These are phyloP conservation scores for Medicago ruthenica DNA, from an alignment of 306 rosid genomes.

Conservation along the genomic window DNA sequence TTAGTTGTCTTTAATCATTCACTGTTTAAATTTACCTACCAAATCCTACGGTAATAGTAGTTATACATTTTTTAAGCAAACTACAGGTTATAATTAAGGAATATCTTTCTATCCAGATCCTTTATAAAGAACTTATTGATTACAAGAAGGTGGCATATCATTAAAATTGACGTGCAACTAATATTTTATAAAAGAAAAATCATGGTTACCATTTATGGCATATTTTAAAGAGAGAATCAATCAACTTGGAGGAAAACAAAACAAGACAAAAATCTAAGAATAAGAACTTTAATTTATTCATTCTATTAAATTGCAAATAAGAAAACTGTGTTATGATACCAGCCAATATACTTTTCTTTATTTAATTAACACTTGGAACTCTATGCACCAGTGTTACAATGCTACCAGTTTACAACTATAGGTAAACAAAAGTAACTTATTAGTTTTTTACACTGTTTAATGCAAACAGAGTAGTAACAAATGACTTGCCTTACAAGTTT, in stretches of 20 bases:
- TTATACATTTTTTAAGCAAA: too few species aligned
- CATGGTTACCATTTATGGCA: constrained; percentile 6
- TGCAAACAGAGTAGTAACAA: not conserved
- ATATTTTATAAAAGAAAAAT: constrained; percentile 4
- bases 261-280: not conserved
- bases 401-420: not conserved
- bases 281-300: not conserved
- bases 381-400: not conserved
- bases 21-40: not conserved
- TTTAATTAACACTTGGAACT: not conserved
- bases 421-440: not conserved
- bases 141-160: not conserved
- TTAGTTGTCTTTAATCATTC: not conserved
- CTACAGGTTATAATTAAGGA: not conserved
- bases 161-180: constrained; percentile 21
- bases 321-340: not conserved
- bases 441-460: not conserved
- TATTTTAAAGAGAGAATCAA: constrained; percentile 17
- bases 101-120: constrained; percentile 1
- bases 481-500: constrained; percentile 32
- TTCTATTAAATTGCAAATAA: not conserved
- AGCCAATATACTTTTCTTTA: not conserved
- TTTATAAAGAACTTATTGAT: not conserved
- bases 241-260: not conserved
- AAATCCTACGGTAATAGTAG: not conserved